phyloP scores from a whole-genome alignment of 2,329 filamentous ascomycete species.

The Aspergillus sergii region DNA sequence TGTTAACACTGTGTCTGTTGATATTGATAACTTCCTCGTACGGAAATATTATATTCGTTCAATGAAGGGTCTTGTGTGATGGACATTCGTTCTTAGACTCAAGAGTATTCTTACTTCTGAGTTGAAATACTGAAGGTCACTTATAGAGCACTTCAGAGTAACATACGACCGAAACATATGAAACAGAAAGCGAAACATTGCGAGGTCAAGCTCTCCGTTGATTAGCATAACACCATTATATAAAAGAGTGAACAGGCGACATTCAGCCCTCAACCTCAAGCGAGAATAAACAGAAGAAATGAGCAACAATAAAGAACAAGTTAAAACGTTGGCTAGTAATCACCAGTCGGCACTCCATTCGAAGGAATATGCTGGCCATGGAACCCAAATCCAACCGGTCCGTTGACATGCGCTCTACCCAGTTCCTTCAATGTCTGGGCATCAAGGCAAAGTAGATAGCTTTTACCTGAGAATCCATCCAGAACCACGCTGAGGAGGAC shows the following conservation, averaged over 20 bases:
- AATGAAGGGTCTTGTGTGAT: too few species aligned
- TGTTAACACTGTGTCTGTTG: not conserved
- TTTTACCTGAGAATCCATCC: slow-evolving; percentile 52
- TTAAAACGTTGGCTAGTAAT: slow-evolving; percentile 20
- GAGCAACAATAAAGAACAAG: not conserved
- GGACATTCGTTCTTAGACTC: not conserved
- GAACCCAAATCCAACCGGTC: slow-evolving; percentile 56
- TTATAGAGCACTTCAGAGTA: too few species aligned
- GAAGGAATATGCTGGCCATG: slow-evolving; percentile 49
- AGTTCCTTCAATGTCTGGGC: slow-evolving; percentile 53
- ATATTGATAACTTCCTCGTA: not conserved
- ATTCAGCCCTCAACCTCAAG: not conserved
- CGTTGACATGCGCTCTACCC: slow-evolving; percentile 53
- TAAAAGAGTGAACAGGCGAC: not conserved
- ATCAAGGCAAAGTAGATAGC: slow-evolving; percentile 56
- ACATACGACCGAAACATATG: too few species aligned
- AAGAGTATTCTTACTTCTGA: not conserved
- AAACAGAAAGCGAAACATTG: too few species aligned
- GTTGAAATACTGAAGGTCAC: too few species aligned
- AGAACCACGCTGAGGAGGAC: slow-evolving; percentile 57
- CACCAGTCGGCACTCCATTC: slow-evolving; percentile 27
- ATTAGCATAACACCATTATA: not conserved
- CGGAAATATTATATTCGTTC: too few species aligned
- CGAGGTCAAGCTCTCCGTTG: not conserved
- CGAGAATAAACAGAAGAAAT: not conserved